Evolutionary conservation across 805 yeast genomes (phyloP), one percentile per base, ranked within the genome.

Genomic region (Spathaspora arborariae): DNA sequence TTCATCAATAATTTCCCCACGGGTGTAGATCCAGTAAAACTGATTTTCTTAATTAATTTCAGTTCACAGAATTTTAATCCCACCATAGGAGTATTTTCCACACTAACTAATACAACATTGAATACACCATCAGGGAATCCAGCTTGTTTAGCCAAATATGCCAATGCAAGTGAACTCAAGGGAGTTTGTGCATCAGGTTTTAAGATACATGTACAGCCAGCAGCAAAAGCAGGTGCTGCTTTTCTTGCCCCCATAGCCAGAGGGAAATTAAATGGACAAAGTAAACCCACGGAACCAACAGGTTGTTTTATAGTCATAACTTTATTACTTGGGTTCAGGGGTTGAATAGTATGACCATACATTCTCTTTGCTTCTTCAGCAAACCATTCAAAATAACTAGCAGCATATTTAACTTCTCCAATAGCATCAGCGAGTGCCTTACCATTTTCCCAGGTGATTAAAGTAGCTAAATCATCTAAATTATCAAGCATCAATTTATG

Each of bases 11-110:
- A 58, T 61, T 80, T 82, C 30, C 94, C 94, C 7, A 85, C 84
- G 7, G 74, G 74, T 2, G 94, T 85, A 24, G 90, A 84, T 8
- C 94, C 94, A 9, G 94, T 86, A 67, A 85, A 85, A 3, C 90
- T 82, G 42, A 85, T 74, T 60, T 85, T 85, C 57, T 76, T 75
- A 50, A 86, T 73, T n/a, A 60, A 53, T 4, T 76, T 76, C 44
- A 79, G 75, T 58, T 76, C 79, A 56, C 84, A 79, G 47, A 81
- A 61, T 53, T 66, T 74, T 47, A 75, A 61, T 11, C 85, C 85
- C 51, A 75, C 64, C 44, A 67, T 74, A 24, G 83, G 81, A 5
- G 84, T 79, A 44, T 68, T 67, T 45, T 74, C 74, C 47, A 70
- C 70, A 7, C 81, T 72, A 11, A 62, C 56, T 41, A 78, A 56